Percentiles rank a stretch among this genome's conserved stretches.
phyloP scores from a whole-genome alignment of 2,329 filamentous ascomycete species.

The Orbilia javanica region DNA sequence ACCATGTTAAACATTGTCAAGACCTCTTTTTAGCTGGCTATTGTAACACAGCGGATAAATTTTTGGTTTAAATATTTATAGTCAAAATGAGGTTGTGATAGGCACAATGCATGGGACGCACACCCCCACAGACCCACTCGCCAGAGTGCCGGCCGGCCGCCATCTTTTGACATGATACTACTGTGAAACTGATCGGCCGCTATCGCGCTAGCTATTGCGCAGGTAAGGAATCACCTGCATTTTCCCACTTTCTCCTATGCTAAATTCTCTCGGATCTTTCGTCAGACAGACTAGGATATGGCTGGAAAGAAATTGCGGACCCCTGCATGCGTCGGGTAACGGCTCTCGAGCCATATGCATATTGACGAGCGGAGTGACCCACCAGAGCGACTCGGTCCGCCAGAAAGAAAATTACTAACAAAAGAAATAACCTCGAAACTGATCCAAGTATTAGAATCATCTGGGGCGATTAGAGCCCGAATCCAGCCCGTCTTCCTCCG shows the following conservation, averaged over 20 bases:
- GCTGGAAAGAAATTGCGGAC: neutral
- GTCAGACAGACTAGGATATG: neutral
- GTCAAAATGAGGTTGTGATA: neutral
- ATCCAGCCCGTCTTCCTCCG: neutral
- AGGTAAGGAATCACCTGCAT: neutral
- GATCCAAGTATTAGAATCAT: constrained; percentile 1
- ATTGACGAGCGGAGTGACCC: neutral
- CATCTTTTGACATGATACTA: constrained; percentile 1
- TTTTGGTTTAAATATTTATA: neutral
- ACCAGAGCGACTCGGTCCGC: neutral
- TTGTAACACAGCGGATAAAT: neutral
- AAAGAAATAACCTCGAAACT: neutral
- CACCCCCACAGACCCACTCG: neutral
- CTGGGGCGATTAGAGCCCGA: constrained; percentile 9
- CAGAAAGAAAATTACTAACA: neutral
- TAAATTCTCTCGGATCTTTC: constrained; percentile 18
- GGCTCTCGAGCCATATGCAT: neutral
- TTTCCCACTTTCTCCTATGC: constrained; percentile 4
- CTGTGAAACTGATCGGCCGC: neutral
- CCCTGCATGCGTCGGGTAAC: neutral
- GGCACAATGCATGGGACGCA: neutral
- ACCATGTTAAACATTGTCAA: neutral
- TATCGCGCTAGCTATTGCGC: neutral
- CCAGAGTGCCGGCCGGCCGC: neutral
- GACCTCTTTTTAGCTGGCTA: neutral